Evolutionary conservation across 202 grass and related monocot genomes (phyloP), one percentile per base, ranked within the genome.

Genomic region (Brachypodium distachyon): DNA sequence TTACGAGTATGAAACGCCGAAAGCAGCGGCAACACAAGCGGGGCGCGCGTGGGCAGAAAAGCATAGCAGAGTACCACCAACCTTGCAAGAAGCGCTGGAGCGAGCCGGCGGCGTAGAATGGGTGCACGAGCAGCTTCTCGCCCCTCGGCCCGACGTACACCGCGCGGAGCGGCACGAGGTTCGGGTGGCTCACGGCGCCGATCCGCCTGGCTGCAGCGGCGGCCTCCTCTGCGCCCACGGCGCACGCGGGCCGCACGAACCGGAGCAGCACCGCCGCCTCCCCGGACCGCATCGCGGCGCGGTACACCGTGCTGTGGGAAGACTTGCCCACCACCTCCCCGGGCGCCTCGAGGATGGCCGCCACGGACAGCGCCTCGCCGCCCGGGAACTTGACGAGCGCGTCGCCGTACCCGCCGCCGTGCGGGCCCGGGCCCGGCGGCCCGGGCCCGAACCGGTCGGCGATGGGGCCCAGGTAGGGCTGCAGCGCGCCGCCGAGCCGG

Each of bases 261-360:
- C 96, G 88, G 60, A 99, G 89, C 83, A 96, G 80, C 78, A 96
- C 92, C 4, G 81, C 84, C n/a, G 74, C 47, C 47, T 87, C 78
- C 19, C 78, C 89, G 40, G 81, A 61, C 28, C 81, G 82, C 76
- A 99, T 23, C 3, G 82, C 80, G 29, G 96, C 96, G 83, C 96
- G 84, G 96, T 99, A 99, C 55, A 96, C 41, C 61, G 96, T 99
- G 77, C 92, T 89, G 84, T 99, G 90, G 66, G 87, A 77, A 6
- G 96, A 99, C 82, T 96, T 95, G 77, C 85, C 89, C 12, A 99
- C 89, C 63, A 99, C 96, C 87, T 99, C 92, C 54, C 96, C 96
- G 0, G 96, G 96, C 16, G 96, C 92, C 80, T 99, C 96, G 55
- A 99, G 83, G 74, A 99, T 95, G 51, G 84, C 88, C 3, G 79